These are phyloP conservation scores for Cornus suecica DNA, from an alignment of 148 eudicot genomes.

Conservation along the genomic window DNA sequence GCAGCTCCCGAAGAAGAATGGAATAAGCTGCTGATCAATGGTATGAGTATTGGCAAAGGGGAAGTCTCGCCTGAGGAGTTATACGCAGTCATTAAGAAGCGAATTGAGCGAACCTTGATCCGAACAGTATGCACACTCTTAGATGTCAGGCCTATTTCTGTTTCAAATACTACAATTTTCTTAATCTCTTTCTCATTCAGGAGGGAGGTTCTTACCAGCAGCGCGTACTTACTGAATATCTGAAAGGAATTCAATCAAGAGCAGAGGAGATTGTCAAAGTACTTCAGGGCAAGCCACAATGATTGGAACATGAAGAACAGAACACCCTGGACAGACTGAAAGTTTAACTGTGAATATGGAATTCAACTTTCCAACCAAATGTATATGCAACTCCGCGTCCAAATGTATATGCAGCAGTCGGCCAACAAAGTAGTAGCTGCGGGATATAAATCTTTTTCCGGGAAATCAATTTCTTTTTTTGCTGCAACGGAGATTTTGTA, in stretches of 20 bases:
- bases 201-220: slow-evolving; percentile 97
- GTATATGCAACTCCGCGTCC: not conserved
- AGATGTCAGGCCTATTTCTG: not conserved
- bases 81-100: slow-evolving; percentile 70
- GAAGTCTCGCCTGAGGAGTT: slow-evolving; percentile 70
- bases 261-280: slow-evolving; percentile 59
- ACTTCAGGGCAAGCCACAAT: slow-evolving; percentile 53
- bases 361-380: not conserved
- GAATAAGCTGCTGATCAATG: slow-evolving; percentile 65
- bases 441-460: not conserved
- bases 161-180: slow-evolving; percentile 1
- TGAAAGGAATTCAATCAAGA: slow-evolving; percentile 87
- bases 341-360: not conserved
- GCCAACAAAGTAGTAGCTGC: not conserved
- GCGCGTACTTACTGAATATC: slow-evolving; percentile 74
- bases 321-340: not conserved
- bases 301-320: slow-evolving; percentile 1
- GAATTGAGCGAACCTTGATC: slow-evolving; percentile 81
- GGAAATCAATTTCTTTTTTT: not conserved
- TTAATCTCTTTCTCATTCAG: slow-evolving; percentile 31
- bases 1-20: slow-evolving; percentile 89
- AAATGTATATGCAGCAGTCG: not conserved
- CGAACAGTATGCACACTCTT: slow-evolving; percentile 56
- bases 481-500: not conserved
- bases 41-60: slow-evolving; percentile 80